Evolutionary conservation across 768 basidiomycete genomes (phyloP).

Genomic region (Mrakia blollopis): DNA sequence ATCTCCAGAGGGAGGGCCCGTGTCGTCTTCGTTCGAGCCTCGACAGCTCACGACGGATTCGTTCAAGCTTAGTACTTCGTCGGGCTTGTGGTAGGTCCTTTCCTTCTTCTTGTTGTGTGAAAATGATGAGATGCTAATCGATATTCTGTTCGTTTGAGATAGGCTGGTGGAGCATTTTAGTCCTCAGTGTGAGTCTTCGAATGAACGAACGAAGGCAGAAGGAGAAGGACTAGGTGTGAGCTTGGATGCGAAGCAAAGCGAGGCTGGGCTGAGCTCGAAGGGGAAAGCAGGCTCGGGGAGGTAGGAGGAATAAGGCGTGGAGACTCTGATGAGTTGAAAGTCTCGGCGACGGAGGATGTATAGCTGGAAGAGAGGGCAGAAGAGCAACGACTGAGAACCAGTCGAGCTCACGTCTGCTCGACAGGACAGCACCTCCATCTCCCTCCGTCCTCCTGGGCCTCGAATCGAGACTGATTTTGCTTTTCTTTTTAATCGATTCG

Average conservation of each 20-base stretch:
- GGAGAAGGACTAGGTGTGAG: not conserved
- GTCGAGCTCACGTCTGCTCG: slow-evolving; percentile 1
- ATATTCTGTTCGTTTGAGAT: not conserved
- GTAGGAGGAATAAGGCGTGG: not conserved
- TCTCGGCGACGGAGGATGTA: not conserved
- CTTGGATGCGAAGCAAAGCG: not conserved
- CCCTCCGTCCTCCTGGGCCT: not conserved
- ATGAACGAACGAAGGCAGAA: not conserved
- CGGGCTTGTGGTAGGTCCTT: slow-evolving; percentile 45
- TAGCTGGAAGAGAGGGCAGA: not conserved
- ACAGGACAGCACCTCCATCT: not conserved
- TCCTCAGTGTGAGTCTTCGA: slow-evolving; percentile 57
- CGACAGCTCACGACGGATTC: not conserved
- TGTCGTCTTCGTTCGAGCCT: no score
- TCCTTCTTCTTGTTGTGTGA: no score
- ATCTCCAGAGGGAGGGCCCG: not conserved
- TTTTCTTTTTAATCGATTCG: not conserved
- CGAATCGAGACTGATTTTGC: not conserved
- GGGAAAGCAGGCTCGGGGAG: no score
- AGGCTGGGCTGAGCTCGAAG: not conserved
- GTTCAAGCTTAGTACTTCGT: slow-evolving; percentile 38
- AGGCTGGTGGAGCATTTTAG: slow-evolving; percentile 84
- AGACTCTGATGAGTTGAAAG: no score
- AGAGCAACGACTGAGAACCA: not conserved
- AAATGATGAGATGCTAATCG: not conserved